Percentiles rank a stretch among this genome's conserved stretches.
Evolutionary conservation across 2,329 filamentous ascomycete species (phyloP).

Genomic region (Colletotrichum sp.): DNA sequence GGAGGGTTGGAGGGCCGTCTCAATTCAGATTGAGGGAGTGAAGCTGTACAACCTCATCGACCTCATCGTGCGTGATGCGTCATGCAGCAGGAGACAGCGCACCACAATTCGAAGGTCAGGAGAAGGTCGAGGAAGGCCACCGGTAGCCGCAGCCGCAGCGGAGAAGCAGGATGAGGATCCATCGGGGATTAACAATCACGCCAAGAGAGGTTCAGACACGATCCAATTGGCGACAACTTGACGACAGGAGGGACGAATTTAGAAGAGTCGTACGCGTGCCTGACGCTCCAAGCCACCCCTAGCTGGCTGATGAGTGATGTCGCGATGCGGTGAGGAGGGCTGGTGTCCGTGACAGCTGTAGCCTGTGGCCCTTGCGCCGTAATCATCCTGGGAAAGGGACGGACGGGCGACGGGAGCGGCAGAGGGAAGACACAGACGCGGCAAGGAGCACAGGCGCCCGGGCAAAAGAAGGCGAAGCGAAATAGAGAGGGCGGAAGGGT

Average conservation of each 20-base stretch:
- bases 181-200: background rate
- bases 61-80: constrained; percentile 18
- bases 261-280: background rate
- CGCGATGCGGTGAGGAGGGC: constrained; percentile 19
- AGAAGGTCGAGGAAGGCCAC: background rate
- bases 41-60: constrained; percentile 20
- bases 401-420: background rate
- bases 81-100: background rate
- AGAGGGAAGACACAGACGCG: background rate
- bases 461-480: background rate
- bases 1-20: background rate
- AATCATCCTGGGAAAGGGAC: background rate
- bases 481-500: background rate
- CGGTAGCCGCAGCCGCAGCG: background rate
- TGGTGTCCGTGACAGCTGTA: background rate
- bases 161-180: background rate
- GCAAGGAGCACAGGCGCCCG: background rate
- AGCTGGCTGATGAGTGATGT: background rate
- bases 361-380: background rate
- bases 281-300: background rate
- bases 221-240: background rate
- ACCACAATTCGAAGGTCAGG: background rate
- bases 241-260: background rate
- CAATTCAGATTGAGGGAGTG: background rate
- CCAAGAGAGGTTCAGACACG: background rate